phyloP scores from a whole-genome alignment of 441 rosid genomes.

The Adansonia grandidieri region DNA sequence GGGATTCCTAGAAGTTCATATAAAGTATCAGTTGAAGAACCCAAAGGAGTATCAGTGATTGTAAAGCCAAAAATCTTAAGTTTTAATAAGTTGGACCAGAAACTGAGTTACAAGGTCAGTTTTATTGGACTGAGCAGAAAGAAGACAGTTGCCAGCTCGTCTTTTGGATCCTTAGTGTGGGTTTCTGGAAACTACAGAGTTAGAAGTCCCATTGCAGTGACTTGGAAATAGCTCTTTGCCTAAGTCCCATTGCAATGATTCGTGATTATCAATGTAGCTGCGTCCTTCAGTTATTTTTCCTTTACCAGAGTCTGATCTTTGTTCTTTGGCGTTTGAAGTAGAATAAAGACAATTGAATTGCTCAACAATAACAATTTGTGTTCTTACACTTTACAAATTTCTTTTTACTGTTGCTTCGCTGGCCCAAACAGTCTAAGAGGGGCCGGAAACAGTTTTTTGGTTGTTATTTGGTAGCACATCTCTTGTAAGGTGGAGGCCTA shows the following conservation, averaged over 20 bases:
- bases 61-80: conserved; percentile 43
- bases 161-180: conserved; percentile 63
- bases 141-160: conserved; percentile 28
- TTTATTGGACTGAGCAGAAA: conserved; percentile 29
- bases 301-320: background rate
- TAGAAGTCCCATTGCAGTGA: conserved; percentile 55
- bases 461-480: too few relatives aligned
- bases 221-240: conserved; percentile 40
- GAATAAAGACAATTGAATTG: background rate
- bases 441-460: too few relatives aligned
- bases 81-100: conserved; percentile 51
- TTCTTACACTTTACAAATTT: too few relatives aligned
- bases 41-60: conserved; percentile 4
- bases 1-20: conserved; percentile 27
- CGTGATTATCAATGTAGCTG: background rate
- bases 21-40: background rate
- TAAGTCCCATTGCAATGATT: background rate
- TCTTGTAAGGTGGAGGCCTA: background rate
- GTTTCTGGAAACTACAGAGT: conserved; percentile 43
- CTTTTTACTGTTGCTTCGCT: background rate
- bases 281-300: background rate
- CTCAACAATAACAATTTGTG: background rate
- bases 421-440: too few relatives aligned
- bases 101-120: conserved; percentile 55
- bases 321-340: background rate